A percentile compares a stretch with the other conserved stretches of the same genome.
Evolutionary conservation across 2,329 filamentous ascomycete genomes (phyloP).

Genomic region (Zalaria obscura): DNA sequence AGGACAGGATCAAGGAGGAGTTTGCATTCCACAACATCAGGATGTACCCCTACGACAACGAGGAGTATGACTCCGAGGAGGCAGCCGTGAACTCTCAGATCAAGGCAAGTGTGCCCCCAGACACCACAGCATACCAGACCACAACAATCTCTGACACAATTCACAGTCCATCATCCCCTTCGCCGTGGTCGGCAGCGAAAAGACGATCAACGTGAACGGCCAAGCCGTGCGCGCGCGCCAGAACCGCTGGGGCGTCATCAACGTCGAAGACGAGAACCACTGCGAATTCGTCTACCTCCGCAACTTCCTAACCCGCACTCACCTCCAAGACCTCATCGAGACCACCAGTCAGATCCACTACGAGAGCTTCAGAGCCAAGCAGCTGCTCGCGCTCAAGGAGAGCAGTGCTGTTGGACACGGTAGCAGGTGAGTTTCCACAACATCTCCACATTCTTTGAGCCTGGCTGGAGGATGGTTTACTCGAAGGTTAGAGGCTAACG

Average conservation of each 20-base stretch:
- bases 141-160: constrained; percentile 11
- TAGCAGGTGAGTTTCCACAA: constrained; percentile 40
- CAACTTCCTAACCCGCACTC: constrained; percentile 96
- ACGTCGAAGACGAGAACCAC: constrained; percentile 98
- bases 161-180: constrained; percentile 81
- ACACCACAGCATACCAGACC: neutral
- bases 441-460: too few relatives aligned
- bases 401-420: constrained; percentile 73
- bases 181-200: constrained; percentile 94
- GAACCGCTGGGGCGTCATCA: constrained; percentile 99
- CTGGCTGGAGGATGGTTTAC: too few relatives aligned
- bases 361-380: constrained; percentile 99
- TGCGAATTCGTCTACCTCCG: constrained; percentile 98
- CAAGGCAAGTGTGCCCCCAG: constrained; percentile 48
- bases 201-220: constrained; percentile 92
- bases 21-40: constrained; percentile 99
- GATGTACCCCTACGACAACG: constrained; percentile 99
- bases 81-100: constrained; percentile 85
- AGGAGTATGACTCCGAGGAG: constrained; percentile 97
- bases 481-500: too few relatives aligned
- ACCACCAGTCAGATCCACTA: constrained; percentile 99
- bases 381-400: constrained; percentile 94
- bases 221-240: constrained; percentile 95
- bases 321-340: constrained; percentile 97
- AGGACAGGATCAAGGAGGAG: constrained; percentile 97